phyloP scores from a whole-genome alignment of 805 yeast species.

The Wickerhamiella sorbophila region DNA sequence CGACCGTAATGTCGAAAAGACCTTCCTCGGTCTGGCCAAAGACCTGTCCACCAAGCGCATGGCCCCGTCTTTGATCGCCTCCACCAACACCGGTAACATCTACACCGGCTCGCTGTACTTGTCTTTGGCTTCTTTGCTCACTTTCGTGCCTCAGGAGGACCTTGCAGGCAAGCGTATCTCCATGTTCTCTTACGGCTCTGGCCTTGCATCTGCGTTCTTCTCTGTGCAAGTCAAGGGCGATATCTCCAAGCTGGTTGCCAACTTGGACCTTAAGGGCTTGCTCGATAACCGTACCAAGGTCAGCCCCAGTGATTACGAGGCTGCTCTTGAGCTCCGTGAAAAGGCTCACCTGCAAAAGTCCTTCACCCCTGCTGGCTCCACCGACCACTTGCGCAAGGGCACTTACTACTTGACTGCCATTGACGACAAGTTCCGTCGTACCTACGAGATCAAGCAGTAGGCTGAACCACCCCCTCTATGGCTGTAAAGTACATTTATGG shows the following conservation, averaged over 20 bases:
- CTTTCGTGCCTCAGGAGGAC: conserved; percentile 55
- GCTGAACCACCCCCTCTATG: too few relatives aligned
- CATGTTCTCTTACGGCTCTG: conserved; percentile 94
- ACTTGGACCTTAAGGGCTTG: conserved; percentile 52
- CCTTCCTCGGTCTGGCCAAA: conserved; percentile 67
- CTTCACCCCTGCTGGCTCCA: conserved; percentile 65
- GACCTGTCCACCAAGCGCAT: conserved; percentile 53
- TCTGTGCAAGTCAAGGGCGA: conserved; percentile 74
- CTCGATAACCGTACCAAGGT: conserved; percentile 49
- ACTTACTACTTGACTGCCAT: conserved; percentile 70
- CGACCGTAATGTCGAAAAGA: conserved; percentile 73
- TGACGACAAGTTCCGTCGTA: conserved; percentile 82
- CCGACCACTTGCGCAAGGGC: conserved; percentile 58
- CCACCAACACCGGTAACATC: conserved; percentile 97
- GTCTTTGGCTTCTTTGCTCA: conserved; percentile 67
- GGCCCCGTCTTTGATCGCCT: conserved; percentile 64
- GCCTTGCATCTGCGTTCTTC: conserved; percentile 83
- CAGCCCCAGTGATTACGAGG: conserved; percentile 71
- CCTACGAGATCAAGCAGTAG: conserved; percentile 36
- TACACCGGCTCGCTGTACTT: conserved; percentile 92
- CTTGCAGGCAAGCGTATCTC: conserved; percentile 79
- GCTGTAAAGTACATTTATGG: conserved; percentile 86
- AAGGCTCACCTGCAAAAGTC: conserved; percentile 69
- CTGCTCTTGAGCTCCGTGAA: conserved; percentile 75
- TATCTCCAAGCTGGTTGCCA: conserved; percentile 32